Percentiles rank a stretch among this genome's conserved stretches.
phyloP scores from a whole-genome alignment of 805 yeast species.

The Blastobotrys terrestris region DNA sequence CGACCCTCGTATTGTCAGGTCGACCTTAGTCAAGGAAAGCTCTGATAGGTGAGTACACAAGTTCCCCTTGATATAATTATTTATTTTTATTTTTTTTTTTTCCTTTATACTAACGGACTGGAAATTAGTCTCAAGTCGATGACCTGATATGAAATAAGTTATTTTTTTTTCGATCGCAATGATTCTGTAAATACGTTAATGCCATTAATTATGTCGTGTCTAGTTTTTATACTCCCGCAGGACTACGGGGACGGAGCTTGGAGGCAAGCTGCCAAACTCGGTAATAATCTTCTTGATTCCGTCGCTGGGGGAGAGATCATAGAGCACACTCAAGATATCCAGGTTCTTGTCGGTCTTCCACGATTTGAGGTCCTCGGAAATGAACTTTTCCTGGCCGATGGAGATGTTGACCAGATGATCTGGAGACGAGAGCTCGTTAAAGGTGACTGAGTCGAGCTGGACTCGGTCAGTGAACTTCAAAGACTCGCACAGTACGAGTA shows the following conservation, averaged over 20 bases:
- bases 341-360: slow-evolving; percentile 33
- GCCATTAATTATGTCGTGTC: no score
- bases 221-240: slow-evolving; percentile 76
- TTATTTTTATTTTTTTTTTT: no score
- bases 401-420: slow-evolving; percentile 28
- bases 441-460: slow-evolving; percentile 91
- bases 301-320: slow-evolving; percentile 91
- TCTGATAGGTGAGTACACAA: slow-evolving; percentile 20
- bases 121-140: background rate
- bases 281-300: slow-evolving; percentile 92
- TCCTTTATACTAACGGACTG: no score
- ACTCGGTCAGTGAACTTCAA: slow-evolving; percentile 92
- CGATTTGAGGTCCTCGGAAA: slow-evolving; percentile 20
- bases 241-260: slow-evolving; percentile 97
- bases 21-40: slow-evolving; percentile 53
- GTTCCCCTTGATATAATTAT: no score
- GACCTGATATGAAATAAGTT: background rate
- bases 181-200: background rate
- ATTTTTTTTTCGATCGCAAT: background rate
- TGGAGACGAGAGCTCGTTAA: slow-evolving; percentile 60
- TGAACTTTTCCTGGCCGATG: slow-evolving; percentile 21
- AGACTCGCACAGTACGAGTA: slow-evolving; percentile 90
- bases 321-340: slow-evolving; percentile 77
- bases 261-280: slow-evolving; percentile 93
- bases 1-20: slow-evolving; percentile 88